These are phyloP conservation scores for Kazachstania sp. DNA, from an alignment of 1,139 yeast species.

Conservation along the genomic window DNA sequence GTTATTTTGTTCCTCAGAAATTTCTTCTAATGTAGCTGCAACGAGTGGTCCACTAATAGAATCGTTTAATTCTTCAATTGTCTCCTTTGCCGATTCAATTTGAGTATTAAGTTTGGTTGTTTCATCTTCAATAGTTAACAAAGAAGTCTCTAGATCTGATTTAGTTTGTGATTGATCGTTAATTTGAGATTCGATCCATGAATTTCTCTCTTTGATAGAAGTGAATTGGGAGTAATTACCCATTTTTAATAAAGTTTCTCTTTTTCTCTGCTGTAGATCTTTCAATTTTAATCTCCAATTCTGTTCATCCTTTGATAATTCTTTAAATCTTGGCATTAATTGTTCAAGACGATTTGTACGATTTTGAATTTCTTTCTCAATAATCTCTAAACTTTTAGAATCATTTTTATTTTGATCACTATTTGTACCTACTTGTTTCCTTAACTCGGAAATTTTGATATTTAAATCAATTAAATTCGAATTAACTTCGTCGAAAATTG, in stretches of 20 bases:
- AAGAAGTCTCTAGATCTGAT: conserved; percentile 16
- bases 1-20: conserved; percentile 27
- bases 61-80: conserved; percentile 33
- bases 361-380: conserved; percentile 34
- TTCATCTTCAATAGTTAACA: conserved; percentile 3
- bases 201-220: conserved; percentile 51
- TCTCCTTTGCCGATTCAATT: conserved; percentile 8
- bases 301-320: conserved; percentile 38
- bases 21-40: conserved; percentile 27
- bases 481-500: conserved; percentile 38
- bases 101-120: conserved; percentile 9
- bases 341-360: conserved; percentile 38
- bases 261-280: conserved; percentile 45
- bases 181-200: conserved; percentile 55
- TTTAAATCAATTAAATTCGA: conserved; percentile 32
- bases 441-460: conserved; percentile 28
- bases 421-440: conserved; percentile 26
- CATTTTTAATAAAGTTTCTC: conserved; percentile 63
- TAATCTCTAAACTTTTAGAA: conserved; percentile 21
- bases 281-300: conserved; percentile 36
- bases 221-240: conserved; percentile 59
- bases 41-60: conserved; percentile 35
- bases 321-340: conserved; percentile 39
- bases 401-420: conserved; percentile 23
- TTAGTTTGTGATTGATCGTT: conserved; percentile 31